Evolutionary conservation across 495 filamentous ascomycete genomes (phyloP).

Genomic region (Emericellopsis terricola): DNA sequence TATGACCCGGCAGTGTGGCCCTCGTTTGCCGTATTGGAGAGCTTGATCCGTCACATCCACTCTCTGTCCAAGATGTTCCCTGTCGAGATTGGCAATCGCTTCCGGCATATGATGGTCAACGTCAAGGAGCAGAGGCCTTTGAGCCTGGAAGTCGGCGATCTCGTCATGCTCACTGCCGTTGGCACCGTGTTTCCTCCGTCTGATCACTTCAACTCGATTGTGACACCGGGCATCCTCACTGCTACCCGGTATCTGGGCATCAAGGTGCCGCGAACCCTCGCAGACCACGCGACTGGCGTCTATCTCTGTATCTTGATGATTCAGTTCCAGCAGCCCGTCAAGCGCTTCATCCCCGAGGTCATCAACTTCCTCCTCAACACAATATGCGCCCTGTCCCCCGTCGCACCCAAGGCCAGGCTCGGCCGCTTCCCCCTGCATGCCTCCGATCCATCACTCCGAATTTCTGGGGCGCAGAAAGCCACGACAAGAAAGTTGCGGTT

Average conservation of each 20-base stretch:
- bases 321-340: conserved; percentile 64
- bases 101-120: conserved; percentile 50
- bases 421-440: conserved; percentile 47
- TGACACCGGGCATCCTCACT: conserved; percentile 69
- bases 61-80: conserved; percentile 74
- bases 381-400: conserved; percentile 47
- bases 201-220: conserved; percentile 88
- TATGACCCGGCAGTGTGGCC: background rate
- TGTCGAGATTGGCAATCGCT: conserved; percentile 54
- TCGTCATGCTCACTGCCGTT: conserved; percentile 66
- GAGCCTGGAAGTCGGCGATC: conserved; percentile 49
- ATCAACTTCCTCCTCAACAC: conserved; percentile 66
- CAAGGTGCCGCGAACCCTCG: conserved; percentile 40
- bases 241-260: conserved; percentile 73
- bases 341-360: conserved; percentile 75
- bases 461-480: conserved; percentile 16
- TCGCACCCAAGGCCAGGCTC: conserved; percentile 20
- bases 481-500: conserved; percentile 23
- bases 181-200: conserved; percentile 80
- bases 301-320: conserved; percentile 60
- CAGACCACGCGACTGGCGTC: conserved; percentile 53
- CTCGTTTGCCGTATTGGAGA: conserved; percentile 21
- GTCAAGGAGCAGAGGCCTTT: conserved; percentile 42
- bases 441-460: conserved; percentile 32
- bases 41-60: conserved; percentile 20